These are phyloP conservation scores for Phytophthora melonis DNA, from an alignment of 352 stramenopile species.

Conservation along the genomic window DNA sequence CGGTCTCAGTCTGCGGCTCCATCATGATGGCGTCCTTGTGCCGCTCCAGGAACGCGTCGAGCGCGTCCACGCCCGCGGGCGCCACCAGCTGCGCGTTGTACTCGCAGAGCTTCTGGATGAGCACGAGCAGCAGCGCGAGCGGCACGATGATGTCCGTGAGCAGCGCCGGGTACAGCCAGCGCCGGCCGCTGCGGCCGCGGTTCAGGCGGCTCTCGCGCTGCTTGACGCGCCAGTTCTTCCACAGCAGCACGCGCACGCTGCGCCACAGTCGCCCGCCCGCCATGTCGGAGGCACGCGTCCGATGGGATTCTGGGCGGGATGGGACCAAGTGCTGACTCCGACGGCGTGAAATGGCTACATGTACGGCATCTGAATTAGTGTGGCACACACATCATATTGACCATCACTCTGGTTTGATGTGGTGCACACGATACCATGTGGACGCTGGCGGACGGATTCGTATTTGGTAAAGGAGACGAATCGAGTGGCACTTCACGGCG, in stretches of 20 bases:
- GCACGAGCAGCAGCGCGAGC: slow-evolving; percentile 61
- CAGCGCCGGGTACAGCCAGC: slow-evolving; percentile 76
- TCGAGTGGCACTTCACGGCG: too few species aligned
- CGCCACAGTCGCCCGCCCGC: slow-evolving; percentile 31
- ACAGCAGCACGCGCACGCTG: slow-evolving; percentile 68
- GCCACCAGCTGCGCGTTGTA: slow-evolving; percentile 55
- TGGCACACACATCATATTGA: background rate
- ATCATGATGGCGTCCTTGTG: slow-evolving; percentile 1
- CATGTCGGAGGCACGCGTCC: slow-evolving; percentile 14
- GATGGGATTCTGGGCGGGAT: slow-evolving; percentile 15
- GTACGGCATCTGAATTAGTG: background rate
- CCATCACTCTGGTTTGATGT: background rate
- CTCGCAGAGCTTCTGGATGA: slow-evolving; percentile 66
- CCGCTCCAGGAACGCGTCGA: slow-evolving; percentile 1
- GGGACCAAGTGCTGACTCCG: background rate
- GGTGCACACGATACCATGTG: too few species aligned
- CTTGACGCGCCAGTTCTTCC: slow-evolving; percentile 88
- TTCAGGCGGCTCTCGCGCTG: slow-evolving; percentile 84
- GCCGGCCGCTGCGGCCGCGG: slow-evolving; percentile 36
- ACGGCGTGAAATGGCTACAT: background rate
- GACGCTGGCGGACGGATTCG: too few species aligned
- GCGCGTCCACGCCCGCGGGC: slow-evolving; percentile 15
- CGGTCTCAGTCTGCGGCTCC: background rate
- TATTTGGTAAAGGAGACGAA: too few species aligned
- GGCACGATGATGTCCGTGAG: slow-evolving; percentile 77